These are phyloP conservation scores for Penicillium alfredii DNA, from an alignment of 495 filamentous ascomycete species.

Conservation along the genomic window DNA sequence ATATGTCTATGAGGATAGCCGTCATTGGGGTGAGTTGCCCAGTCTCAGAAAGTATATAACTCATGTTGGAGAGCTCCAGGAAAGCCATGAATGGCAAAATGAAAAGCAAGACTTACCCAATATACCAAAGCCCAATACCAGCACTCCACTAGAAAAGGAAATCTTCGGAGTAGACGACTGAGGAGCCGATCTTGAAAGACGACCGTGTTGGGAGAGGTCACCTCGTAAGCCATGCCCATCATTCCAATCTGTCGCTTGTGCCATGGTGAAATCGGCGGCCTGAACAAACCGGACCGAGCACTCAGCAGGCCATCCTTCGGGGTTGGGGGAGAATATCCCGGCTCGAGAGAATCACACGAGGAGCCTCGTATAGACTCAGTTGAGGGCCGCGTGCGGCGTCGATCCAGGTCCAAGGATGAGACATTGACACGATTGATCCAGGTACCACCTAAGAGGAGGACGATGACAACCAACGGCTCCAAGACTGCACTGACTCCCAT, in stretches of 20 bases:
- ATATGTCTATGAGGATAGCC: slow-evolving; percentile 46
- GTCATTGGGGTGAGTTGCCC: too few species aligned
- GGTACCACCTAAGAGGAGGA: slow-evolving; percentile 52
- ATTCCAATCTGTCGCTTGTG: slow-evolving; percentile 38
- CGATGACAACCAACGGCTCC: slow-evolving; percentile 50
- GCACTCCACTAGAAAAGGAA: slow-evolving; percentile 73
- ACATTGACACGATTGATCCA: slow-evolving; percentile 48
- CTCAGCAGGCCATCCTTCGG: slow-evolving; percentile 29
- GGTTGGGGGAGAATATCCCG: slow-evolving; percentile 22
- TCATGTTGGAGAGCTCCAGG: too few species aligned
- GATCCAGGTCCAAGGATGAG: slow-evolving; percentile 8
- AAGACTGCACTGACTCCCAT: slow-evolving; percentile 50
- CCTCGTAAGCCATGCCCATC: slow-evolving; percentile 23
- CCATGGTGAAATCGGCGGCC: slow-evolving; percentile 33
- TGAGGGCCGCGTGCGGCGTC: slow-evolving; percentile 10
- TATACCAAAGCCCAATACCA: slow-evolving; percentile 75
- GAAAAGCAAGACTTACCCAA: slow-evolving; percentile 39
- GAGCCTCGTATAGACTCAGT: slow-evolving; percentile 11
- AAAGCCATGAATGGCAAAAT: neutral
- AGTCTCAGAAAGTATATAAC: too few species aligned
- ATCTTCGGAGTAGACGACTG: slow-evolving; percentile 55
- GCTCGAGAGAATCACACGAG: slow-evolving; percentile 29
- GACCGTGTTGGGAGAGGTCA: slow-evolving; percentile 51
- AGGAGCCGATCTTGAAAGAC: slow-evolving; percentile 48
- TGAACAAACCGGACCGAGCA: slow-evolving; percentile 17